Base-by-base conservation (phyloP, 1,284 basidiomycete species). In the Papiliotrema terrestris region DNA sequence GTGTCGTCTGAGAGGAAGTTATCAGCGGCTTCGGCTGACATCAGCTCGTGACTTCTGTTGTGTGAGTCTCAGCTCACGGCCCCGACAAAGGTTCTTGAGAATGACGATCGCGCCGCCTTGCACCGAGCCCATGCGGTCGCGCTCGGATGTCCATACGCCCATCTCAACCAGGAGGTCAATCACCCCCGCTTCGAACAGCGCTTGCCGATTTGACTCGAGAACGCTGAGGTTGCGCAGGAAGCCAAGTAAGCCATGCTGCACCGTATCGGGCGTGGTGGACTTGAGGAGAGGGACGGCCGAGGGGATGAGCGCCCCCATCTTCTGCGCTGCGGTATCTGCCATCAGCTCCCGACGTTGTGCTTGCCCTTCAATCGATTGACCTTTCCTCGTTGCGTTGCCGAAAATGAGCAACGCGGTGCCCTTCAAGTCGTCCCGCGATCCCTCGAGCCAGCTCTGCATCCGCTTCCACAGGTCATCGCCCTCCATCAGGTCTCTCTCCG, bases 101-200 rank as follows among this genome's bases (percentile, higher is more conserved):
- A 93, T 81, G 0, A 90, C 91, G 43, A 97, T 88, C 0, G 90
- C 89, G 46, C 86, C 86, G 25, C 92, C 82, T 75, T 98, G 95
- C 0, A 98, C 84, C 13, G 89, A 83, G 53, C 89, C 87, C 13
- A 87, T 84, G 78, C 91, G 84, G 70, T 94, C 90, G 8, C 82
- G 78, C 56, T 83, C 82, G 49, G 84, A 81, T 26, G 82, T 81
- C 84, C 88, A 92, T 9, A 91, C 78, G 2, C 84, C 83, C 57
- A 87, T 86, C n/a, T 77, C 73, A 8, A 83, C 78, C 20, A 93
- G 80, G 20, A 78, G 76, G 45, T 83, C 80, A 20, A 93, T 77
- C 29, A 93, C 78, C 19, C 81, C 81, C 14, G 84, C 83, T 38
- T 84, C 77, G n/a, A 82, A 82, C 8, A 96, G 78, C 3, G 81